A percentile compares a stretch with the other conserved stretches of the same genome.
Evolutionary conservation across 163 green algal species (phyloP).

Genomic region (Chlorella variabilis): DNA sequence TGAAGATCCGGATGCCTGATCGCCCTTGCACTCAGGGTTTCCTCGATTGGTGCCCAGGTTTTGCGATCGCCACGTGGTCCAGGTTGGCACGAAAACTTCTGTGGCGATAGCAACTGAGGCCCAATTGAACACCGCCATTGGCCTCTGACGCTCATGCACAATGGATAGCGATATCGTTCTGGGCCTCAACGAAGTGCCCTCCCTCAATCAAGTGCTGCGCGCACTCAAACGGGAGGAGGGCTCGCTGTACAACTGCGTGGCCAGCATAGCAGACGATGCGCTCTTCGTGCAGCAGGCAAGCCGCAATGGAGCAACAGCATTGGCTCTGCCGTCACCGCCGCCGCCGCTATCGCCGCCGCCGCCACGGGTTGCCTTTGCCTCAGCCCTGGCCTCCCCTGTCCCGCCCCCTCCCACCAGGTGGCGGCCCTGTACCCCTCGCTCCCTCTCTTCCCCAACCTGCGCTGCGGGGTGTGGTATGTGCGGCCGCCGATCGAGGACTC

Average conservation of each 20-base stretch:
- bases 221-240: conserved; percentile 76
- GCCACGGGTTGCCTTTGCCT: neutral
- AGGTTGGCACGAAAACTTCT: too few relatives aligned
- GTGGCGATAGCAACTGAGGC: too few relatives aligned
- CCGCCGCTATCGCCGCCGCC: neutral
- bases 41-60: too few relatives aligned
- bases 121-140: too few relatives aligned
- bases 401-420: neutral
- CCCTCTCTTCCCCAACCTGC: conserved; percentile 89
- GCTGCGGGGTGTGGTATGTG: conserved; percentile 91
- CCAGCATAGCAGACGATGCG: conserved; percentile 76
- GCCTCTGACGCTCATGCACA: too few relatives aligned
- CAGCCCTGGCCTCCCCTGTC: neutral
- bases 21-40: too few relatives aligned
- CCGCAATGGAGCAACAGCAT: neutral
- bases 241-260: conserved; percentile 84
- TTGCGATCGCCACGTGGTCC: too few relatives aligned
- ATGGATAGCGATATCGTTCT: too few relatives aligned
- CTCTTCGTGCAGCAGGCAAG: conserved; percentile 82
- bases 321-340: too few relatives aligned
- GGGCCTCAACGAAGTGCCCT: conserved; percentile 21
- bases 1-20: too few relatives aligned
- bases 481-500: conserved; percentile 42
- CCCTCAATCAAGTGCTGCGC: conserved; percentile 64
- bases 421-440: conserved; percentile 62